These are phyloP conservation scores for Mimosa bimucronata DNA, from an alignment of 306 rosid species.

Conservation along the genomic window DNA sequence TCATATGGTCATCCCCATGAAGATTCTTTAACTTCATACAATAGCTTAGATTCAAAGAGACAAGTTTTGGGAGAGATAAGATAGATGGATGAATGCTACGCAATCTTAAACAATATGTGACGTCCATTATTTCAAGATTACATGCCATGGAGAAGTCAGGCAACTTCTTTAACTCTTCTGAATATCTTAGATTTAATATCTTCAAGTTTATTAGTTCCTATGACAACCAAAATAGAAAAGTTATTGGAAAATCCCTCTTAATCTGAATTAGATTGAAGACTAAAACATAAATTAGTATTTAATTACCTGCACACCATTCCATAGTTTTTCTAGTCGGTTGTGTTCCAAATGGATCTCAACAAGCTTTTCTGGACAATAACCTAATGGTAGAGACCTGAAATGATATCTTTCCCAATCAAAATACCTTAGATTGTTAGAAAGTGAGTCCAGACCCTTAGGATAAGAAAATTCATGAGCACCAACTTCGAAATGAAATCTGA, in stretches of 20 bases:
- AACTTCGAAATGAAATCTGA: too few species aligned
- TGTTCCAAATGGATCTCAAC: background rate
- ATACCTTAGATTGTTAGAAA: background rate
- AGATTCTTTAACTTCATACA: background rate
- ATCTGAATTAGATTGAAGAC: background rate
- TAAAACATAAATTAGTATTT: background rate
- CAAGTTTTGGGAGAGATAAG: background rate
- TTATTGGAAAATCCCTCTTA: background rate
- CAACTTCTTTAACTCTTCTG: too few species aligned
- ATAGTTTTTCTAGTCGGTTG: background rate
- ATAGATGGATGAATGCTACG: background rate
- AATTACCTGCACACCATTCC: background rate
- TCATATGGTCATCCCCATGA: background rate
- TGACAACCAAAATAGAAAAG: background rate
- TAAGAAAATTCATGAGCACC: too few species aligned
- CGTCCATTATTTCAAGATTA: background rate
- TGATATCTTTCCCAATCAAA: background rate
- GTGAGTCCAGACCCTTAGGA: background rate
- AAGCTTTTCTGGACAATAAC: background rate
- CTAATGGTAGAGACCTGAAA: background rate
- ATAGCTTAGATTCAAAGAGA: background rate
- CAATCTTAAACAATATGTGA: accelerated
- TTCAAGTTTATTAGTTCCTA: background rate
- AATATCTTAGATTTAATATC: too few species aligned
- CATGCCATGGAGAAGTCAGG: too few species aligned